phyloP scores from a whole-genome alignment of 2,329 filamentous ascomycete genomes.

The Microdochium trichocladiopsis region DNA sequence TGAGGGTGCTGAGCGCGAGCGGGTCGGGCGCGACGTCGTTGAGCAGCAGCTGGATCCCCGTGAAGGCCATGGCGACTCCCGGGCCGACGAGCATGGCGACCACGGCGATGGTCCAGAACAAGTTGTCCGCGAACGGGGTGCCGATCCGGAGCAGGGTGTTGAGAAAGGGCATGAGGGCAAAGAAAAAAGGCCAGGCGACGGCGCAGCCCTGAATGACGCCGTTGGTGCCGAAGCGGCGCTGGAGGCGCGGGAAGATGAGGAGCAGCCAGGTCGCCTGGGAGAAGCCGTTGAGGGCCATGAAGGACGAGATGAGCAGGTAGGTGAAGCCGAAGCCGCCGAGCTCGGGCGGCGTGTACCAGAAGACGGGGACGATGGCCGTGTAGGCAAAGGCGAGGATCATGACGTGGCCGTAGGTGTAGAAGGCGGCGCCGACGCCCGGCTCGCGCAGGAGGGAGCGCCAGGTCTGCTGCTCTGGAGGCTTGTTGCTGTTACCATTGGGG shows the following conservation, averaged over 20 bases:
- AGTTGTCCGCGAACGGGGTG: conserved; percentile 21
- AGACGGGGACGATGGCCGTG: conserved; percentile 63
- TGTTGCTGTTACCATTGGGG: conserved; percentile 5
- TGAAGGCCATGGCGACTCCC: conserved; percentile 64
- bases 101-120: conserved; percentile 51
- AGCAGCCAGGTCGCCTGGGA: conserved; percentile 68
- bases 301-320: conserved; percentile 55
- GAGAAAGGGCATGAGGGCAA: conserved; percentile 43
- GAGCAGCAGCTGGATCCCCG: conserved; percentile 62
- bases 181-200: conserved; percentile 56
- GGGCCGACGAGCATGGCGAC: conserved; percentile 44
- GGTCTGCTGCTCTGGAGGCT: conserved; percentile 24
- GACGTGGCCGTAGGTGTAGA: conserved; percentile 58
- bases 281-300: conserved; percentile 57
- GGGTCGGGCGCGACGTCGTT: conserved; percentile 67
- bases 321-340: conserved; percentile 62
- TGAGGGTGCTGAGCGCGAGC: conserved; percentile 61
- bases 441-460: conserved; percentile 49
- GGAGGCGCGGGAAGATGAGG: conserved; percentile 60
- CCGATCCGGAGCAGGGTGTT: conserved; percentile 47
- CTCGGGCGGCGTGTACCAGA: conserved; percentile 54
- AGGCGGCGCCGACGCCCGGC: conserved; percentile 58
- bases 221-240: conserved; percentile 59
- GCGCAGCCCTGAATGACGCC: conserved; percentile 54
- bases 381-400: conserved; percentile 65